A percentile compares a stretch with the other conserved stretches of the same genome.
Evolutionary conservation across 768 basidiomycete species (phyloP).

Genomic region (Punctularia strigosozonata): DNA sequence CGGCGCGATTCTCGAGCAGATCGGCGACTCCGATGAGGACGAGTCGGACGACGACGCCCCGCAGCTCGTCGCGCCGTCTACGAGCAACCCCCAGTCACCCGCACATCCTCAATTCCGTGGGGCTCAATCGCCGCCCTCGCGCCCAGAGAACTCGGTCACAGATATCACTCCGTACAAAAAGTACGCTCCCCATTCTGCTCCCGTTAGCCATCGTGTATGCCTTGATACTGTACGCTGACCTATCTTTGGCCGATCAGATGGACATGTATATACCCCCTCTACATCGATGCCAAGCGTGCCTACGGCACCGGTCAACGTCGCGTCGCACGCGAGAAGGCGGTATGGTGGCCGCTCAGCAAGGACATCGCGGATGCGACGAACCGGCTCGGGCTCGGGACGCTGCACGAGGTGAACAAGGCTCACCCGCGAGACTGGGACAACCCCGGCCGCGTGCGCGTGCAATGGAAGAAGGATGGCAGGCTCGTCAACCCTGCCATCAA

Average conservation of each 20-base stretch:
- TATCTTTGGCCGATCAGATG: no score
- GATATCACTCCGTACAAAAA: constrained; percentile 80
- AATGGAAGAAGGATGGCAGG: constrained; percentile 74
- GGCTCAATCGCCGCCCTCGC: constrained; percentile 7
- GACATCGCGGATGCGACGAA: constrained; percentile 82
- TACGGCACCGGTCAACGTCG: constrained; percentile 77
- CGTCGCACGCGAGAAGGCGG: constrained; percentile 60
- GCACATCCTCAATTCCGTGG: constrained; percentile 19
- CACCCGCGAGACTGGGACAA: constrained; percentile 99
- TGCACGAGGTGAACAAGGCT: constrained; percentile 83
- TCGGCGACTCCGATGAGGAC: constrained; percentile 43
- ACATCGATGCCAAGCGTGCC: constrained; percentile 90
- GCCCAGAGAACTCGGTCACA: constrained; percentile 32
- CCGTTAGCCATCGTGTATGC: neutral
- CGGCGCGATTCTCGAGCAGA: constrained; percentile 74
- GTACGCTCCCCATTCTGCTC: constrained; percentile 28
- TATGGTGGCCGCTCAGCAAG: constrained; percentile 94
- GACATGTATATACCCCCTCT: constrained; percentile 94
- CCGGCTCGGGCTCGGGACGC: constrained; percentile 62
- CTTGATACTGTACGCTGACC: constrained; percentile 5
- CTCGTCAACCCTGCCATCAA: constrained; percentile 58
- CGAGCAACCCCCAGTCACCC: constrained; percentile 47
- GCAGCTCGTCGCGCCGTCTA: constrained; percentile 11
- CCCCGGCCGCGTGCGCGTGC: constrained; percentile 88
- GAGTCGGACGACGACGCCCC: constrained; percentile 17